Percentiles rank a stretch among this genome's conserved stretches.
Conservation (phyloP, 441 rosid species). For the Mallotus repandus region DNA sequence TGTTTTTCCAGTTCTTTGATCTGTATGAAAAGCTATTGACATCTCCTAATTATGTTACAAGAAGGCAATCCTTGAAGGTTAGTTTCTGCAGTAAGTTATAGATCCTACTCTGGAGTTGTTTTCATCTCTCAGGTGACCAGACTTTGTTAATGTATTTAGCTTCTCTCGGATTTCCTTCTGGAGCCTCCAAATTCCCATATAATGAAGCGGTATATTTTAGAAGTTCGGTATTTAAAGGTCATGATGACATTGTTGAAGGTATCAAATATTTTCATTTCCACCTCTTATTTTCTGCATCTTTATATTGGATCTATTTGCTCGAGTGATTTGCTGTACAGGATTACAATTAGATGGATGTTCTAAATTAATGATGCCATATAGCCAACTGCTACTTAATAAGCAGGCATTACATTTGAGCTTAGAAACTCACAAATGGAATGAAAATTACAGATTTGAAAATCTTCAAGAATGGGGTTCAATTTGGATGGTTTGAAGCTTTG, state of each 20-base stretch:
- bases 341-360: background rate
- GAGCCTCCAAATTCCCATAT: constrained; percentile 79
- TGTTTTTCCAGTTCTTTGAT: constrained; percentile 78
- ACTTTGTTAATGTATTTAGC: constrained; percentile 49
- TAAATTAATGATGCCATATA: constrained; percentile 1
- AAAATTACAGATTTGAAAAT: background rate
- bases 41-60: constrained; percentile 91
- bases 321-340: background rate
- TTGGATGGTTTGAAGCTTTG: background rate
- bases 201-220: constrained; percentile 87
- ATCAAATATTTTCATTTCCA: constrained; percentile 4
- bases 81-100: constrained; percentile 26
- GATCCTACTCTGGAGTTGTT: constrained; percentile 16
- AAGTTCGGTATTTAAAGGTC: constrained; percentile 85
- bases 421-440: background rate
- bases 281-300: constrained; percentile 8
- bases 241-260: constrained; percentile 92
- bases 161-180: constrained; percentile 89
- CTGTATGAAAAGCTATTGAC: constrained; percentile 73
- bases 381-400: background rate
- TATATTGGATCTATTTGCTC: constrained; percentile 15
- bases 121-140: constrained; percentile 17
- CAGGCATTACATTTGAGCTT: background rate
- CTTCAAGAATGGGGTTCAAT: too few species aligned
- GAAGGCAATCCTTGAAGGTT: constrained; percentile 97